Evolutionary conservation across 768 basidiomycete genomes (phyloP).

Genomic region (Suillus alpinus): DNA sequence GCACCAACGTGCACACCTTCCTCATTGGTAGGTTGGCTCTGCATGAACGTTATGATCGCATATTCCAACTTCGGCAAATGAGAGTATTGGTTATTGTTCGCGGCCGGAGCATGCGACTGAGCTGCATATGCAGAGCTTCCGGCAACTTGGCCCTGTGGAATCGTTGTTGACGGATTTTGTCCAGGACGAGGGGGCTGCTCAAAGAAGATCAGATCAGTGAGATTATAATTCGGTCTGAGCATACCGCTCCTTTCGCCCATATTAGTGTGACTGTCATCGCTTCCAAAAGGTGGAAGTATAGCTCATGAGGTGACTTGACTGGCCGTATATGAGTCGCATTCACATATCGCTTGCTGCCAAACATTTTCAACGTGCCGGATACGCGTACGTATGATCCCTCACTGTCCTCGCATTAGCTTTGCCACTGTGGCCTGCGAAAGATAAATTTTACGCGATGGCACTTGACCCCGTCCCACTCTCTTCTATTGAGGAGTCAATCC

Average conservation of each 20-base stretch:
- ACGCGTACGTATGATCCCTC: conserved; percentile 79
- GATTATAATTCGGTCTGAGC: conserved; percentile 17
- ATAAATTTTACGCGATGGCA: background rate
- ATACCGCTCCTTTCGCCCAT: conserved; percentile 64
- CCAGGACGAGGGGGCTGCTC: conserved; percentile 34
- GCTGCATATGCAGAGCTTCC: conserved; percentile 43
- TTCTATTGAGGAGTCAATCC: conserved; percentile 67
- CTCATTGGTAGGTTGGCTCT: conserved; percentile 38
- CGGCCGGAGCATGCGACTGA: conserved; percentile 26
- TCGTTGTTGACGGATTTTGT: conserved; percentile 18
- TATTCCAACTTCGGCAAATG: conserved; percentile 59
- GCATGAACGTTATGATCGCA: conserved; percentile 65
- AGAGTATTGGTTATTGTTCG: conserved; percentile 43
- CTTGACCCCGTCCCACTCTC: conserved; percentile 26
- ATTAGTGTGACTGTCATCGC: conserved; percentile 65
- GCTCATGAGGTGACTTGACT: conserved; percentile 68
- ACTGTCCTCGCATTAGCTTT: conserved; percentile 34
- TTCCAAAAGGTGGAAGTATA: conserved; percentile 81
- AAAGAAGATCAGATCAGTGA: background rate
- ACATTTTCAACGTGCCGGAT: conserved; percentile 78
- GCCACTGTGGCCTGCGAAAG: background rate
- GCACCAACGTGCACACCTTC: conserved; percentile 76
- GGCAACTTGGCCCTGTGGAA: conserved; percentile 3
- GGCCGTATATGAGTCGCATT: conserved; percentile 73
- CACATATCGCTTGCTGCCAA: conserved; percentile 79